Conservation (phyloP, 2,329 filamentous ascomycete species). For the Aspergillus candidus region DNA sequence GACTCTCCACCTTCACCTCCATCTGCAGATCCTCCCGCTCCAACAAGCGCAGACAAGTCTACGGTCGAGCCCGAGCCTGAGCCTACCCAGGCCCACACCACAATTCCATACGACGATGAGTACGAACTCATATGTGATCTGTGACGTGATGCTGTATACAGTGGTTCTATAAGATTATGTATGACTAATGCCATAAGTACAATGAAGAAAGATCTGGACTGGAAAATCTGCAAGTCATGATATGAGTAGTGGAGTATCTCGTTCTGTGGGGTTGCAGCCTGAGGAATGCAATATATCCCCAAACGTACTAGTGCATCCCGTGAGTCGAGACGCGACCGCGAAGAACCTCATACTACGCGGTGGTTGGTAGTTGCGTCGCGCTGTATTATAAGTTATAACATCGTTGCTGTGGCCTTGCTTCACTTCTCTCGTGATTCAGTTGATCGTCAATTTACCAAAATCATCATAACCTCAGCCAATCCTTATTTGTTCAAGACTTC, state of each 20-base stretch:
- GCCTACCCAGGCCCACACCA: conserved; percentile 5
- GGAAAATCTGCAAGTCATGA: not conserved
- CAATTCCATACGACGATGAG: conserved; percentile 15
- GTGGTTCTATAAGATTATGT: not conserved
- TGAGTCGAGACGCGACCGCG: conserved; percentile 8
- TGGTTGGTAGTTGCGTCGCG: not conserved
- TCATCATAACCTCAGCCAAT: too few relatives aligned
- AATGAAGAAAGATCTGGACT: too few relatives aligned
- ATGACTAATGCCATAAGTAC: too few relatives aligned
- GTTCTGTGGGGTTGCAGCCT: conserved; percentile 9
- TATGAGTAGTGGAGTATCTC: not conserved
- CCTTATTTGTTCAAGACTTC: too few relatives aligned
- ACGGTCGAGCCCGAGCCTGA: conserved; percentile 1
- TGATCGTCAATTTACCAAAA: too few relatives aligned
- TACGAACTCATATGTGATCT: conserved; percentile 18
- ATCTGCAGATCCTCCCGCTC: too few relatives aligned
- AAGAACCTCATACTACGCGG: conserved; percentile 1
- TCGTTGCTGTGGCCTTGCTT: too few relatives aligned
- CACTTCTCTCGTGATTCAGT: too few relatives aligned
- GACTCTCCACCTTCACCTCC: too few relatives aligned
- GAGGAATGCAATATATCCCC: conserved; percentile 18
- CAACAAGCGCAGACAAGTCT: not conserved
- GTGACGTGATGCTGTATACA: not conserved
- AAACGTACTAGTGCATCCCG: conserved; percentile 9
- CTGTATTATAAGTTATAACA: too few relatives aligned